Evolutionary conservation across 495 filamentous ascomycete genomes (phyloP).

Genomic region (Immersiella caudata): DNA sequence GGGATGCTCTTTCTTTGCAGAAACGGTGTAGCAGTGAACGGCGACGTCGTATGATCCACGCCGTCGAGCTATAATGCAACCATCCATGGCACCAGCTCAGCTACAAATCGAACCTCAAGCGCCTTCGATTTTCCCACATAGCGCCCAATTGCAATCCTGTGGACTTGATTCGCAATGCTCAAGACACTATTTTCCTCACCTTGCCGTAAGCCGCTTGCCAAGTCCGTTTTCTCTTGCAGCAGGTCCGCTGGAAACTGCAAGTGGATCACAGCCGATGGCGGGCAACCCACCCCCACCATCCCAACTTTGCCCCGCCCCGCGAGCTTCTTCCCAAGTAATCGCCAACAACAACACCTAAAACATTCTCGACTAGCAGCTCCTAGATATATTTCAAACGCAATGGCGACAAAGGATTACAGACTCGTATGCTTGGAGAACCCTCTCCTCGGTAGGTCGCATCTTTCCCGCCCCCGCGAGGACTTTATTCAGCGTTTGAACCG

Average conservation of each 20-base stretch:
- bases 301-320: slow-evolving; percentile 9
- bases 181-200: slow-evolving; percentile 18
- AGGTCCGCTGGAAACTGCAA: slow-evolving; percentile 11
- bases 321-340: slow-evolving; percentile 10
- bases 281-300: slow-evolving; percentile 17
- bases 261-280: slow-evolving; percentile 28
- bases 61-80: neutral
- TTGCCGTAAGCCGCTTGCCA: slow-evolving; percentile 24
- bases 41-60: neutral
- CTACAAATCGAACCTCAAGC: neutral
- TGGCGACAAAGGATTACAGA: slow-evolving; percentile 77
- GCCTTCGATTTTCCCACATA: neutral
- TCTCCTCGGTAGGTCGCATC: slow-evolving; percentile 69
- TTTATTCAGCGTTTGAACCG: neutral
- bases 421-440: slow-evolving; percentile 95
- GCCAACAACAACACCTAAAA: slow-evolving; percentile 27
- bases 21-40: neutral
- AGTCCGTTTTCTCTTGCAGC: slow-evolving; percentile 21
- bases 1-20: neutral
- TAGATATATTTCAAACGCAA: slow-evolving; percentile 45
- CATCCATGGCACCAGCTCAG: neutral
- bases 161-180: slow-evolving; percentile 24
- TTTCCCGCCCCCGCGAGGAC: slow-evolving; percentile 11
- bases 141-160: neutral
- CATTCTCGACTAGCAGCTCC: slow-evolving; percentile 25